These are phyloP conservation scores for Pleurotus eryngii DNA, from an alignment of 768 basidiomycete species.

Conservation along the genomic window DNA sequence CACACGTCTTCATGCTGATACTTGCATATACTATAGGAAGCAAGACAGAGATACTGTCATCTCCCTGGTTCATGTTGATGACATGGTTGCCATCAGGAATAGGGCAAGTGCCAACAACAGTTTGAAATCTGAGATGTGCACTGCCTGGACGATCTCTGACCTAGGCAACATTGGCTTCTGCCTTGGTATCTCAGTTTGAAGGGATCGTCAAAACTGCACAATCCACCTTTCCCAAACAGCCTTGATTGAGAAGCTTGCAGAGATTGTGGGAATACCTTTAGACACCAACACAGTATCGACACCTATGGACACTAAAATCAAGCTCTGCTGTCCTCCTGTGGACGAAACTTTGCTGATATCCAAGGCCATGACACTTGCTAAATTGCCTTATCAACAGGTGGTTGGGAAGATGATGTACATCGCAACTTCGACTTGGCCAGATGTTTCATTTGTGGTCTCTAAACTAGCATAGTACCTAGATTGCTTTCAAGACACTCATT, in stretches of 20 bases:
- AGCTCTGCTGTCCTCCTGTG: constrained; percentile 14
- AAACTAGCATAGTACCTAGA: constrained; percentile 26
- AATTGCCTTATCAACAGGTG: background rate
- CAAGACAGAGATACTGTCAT: constrained; percentile 18
- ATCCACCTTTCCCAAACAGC: constrained; percentile 22
- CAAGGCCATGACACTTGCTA: background rate
- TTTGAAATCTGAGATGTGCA: constrained; percentile 25
- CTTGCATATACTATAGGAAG: constrained; percentile 27
- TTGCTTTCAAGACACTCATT: constrained; percentile 9
- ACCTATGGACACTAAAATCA: constrained; percentile 21
- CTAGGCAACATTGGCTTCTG: constrained; percentile 25
- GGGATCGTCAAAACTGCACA: constrained; percentile 15
- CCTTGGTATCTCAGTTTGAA: constrained; percentile 34
- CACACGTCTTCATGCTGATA: constrained; percentile 21
- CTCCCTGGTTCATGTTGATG: constrained; percentile 32
- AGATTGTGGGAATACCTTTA: constrained; percentile 10
- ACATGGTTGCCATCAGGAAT: constrained; percentile 20
- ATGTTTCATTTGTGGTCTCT: constrained; percentile 22
- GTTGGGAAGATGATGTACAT: constrained; percentile 18
- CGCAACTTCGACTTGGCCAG: constrained; percentile 16
- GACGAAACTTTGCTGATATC: background rate
- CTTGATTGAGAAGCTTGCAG: constrained; percentile 24
- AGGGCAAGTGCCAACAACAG: constrained; percentile 6
- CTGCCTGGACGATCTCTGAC: constrained; percentile 29
- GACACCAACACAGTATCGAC: constrained; percentile 13